Conservation (phyloP, 2,329 filamentous ascomycete species). For the Aspergillus sp. region DNA sequence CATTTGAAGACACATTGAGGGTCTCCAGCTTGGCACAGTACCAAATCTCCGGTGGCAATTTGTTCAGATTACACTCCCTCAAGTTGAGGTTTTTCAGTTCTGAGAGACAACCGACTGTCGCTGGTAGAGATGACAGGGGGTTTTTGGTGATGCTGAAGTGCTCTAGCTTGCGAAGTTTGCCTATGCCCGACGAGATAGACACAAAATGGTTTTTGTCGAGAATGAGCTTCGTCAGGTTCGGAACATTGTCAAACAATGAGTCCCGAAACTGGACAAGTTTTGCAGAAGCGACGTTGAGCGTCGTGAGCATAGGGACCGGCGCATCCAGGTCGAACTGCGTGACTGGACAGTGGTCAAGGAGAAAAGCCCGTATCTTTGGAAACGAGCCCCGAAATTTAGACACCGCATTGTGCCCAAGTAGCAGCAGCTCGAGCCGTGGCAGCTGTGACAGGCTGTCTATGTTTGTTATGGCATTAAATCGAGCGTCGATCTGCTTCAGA, state of each 20-base stretch:
- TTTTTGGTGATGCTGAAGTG: conserved; percentile 94
- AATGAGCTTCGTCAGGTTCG: conserved; percentile 76
- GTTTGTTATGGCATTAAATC: conserved; percentile 81
- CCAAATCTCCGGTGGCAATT: conserved; percentile 90
- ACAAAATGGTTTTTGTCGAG: conserved; percentile 95
- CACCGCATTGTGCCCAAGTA: conserved; percentile 85
- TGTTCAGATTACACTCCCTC: conserved; percentile 84
- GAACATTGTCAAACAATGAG: conserved; percentile 75
- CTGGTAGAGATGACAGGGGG: conserved; percentile 69
- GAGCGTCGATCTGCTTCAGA: conserved; percentile 83
- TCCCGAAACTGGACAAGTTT: conserved; percentile 84
- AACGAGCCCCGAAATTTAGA: conserved; percentile 88
- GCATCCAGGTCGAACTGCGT: conserved; percentile 80
- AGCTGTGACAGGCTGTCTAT: conserved; percentile 81
- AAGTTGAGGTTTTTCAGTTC: conserved; percentile 82
- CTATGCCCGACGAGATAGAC: conserved; percentile 75
- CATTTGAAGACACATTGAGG: conserved; percentile 90
- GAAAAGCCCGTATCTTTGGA: conserved; percentile 68
- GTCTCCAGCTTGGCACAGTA: conserved; percentile 83
- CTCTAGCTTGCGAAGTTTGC: conserved; percentile 71
- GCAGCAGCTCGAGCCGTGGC: conserved; percentile 76
- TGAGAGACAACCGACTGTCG: conserved; percentile 76
- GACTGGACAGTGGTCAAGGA: conserved; percentile 89
- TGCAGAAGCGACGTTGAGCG: conserved; percentile 80
- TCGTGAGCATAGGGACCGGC: conserved; percentile 70